A percentile compares a stretch with the other conserved stretches of the same genome.
phyloP scores from a whole-genome alignment of 129 eudicot genomes.

The Tagetes erecta region DNA sequence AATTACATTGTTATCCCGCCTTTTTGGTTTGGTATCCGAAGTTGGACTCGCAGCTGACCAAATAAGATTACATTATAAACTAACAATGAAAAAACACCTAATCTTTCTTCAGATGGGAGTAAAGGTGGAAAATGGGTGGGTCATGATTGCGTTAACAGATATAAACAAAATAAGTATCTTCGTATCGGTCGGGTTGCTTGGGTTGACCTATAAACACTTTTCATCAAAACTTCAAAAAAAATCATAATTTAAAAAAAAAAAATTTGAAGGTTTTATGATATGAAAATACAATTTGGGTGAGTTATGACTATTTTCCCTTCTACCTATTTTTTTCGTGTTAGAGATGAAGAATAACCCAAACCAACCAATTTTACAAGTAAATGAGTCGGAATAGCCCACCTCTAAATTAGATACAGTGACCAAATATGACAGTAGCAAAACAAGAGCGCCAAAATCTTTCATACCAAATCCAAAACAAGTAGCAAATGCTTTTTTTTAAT shows the following conservation, averaged over 20 bases:
- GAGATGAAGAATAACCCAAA: background rate
- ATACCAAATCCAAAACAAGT: background rate
- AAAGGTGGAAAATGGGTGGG: background rate
- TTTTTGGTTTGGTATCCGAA: slow-evolving; percentile 56
- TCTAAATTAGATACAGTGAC: no score
- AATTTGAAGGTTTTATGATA: background rate
- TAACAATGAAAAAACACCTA: background rate
- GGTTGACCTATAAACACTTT: background rate
- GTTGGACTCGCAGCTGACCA: slow-evolving; percentile 75
- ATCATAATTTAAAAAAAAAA: background rate
- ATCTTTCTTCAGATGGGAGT: background rate
- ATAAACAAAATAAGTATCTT: background rate
- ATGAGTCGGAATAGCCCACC: background rate
- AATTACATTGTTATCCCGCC: slow-evolving; percentile 47
- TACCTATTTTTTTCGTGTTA: background rate
- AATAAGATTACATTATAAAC: slow-evolving; percentile 17
- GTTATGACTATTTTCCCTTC: no score
- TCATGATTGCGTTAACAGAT: background rate
- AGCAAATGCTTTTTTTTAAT: no score
- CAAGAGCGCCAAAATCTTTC: no score
- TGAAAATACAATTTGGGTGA: background rate
- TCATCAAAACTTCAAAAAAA: background rate
- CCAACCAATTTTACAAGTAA: background rate
- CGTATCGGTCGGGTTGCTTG: background rate
- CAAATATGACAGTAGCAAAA: no score